Evolutionary conservation across 352 stramenopile genomes (phyloP), one percentile per base, ranked within the genome.

Genomic region (Globisporangium lucens): DNA sequence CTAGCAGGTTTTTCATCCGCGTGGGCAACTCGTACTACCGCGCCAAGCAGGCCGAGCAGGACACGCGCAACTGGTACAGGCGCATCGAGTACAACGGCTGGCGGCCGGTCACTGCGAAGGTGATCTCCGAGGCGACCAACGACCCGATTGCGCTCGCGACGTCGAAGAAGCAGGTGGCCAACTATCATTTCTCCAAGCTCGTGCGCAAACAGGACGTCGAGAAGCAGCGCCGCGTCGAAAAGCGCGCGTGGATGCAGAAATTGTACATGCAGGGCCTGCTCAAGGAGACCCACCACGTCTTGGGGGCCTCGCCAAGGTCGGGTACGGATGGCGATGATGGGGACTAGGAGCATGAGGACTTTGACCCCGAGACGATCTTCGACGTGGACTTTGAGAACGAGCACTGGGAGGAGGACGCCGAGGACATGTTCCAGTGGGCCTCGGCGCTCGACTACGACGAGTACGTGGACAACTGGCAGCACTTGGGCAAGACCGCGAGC

Each of bases 61-160:
- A 89, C 59, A 91, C 71, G 49, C 75, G 72, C 17, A 69, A 85
- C 43, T 97, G 90, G 92, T 98, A 98, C 73, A 71, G 78, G 36
- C 84, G 91, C 13, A 76, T 93, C 20, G 92, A 98, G 65, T 93
- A 96, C 77, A 98, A 98, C 51, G 89, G 89, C 5, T 98, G 92
- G 91, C 87, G 91, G 4, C 85, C 87, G 2, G 90, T 98, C 70
- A 95, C 89, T 0, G 82, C 86, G 56, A 94, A 94, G 67, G 83
- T 91, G 33, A 63, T 94, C 29, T 68, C 80, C 1, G 83, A 90
- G 56, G 79, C 86, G 9, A 80, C 74, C 46, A 78, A 77, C 33
- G 85, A 92, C 56, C 80, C 83, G 36, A 76, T 92, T 20, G 68
- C 79, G 3, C 63, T 82, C 56, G 82, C 75, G 22, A 92, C 85